Evolutionary conservation across 2,329 filamentous ascomycete species (phyloP).

Genomic region (Aureobasidium sp.): DNA sequence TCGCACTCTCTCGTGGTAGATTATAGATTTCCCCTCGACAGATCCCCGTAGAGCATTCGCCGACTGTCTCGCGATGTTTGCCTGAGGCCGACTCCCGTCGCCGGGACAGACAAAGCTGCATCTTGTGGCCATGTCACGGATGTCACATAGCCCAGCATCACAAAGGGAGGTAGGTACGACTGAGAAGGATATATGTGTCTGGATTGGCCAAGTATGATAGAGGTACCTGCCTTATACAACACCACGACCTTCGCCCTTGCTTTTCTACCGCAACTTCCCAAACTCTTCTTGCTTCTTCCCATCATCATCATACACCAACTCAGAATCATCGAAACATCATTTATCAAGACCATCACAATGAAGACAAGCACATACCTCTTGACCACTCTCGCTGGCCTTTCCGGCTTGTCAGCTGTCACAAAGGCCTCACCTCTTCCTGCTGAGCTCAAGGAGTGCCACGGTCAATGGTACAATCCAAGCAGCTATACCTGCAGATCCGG

Average conservation of each 20-base stretch:
- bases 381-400: background rate
- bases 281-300: background rate
- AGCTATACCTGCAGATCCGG: constrained; percentile 18
- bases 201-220: constrained; percentile 1
- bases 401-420: background rate
- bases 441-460: constrained; percentile 12
- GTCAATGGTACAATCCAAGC: constrained; percentile 15
- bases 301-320: background rate
- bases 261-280: background rate
- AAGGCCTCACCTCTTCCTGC: background rate
- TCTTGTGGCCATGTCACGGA: background rate
- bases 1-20: too few relatives aligned
- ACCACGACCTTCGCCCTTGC: background rate
- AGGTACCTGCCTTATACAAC: background rate
- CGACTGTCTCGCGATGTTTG: too few relatives aligned
- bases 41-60: too few relatives aligned
- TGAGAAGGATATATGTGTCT: background rate
- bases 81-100: too few relatives aligned
- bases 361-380: background rate
- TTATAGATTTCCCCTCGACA: too few relatives aligned
- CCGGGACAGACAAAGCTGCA: background rate
- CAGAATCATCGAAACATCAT: background rate
- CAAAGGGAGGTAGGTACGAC: background rate
- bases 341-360: constrained; percentile 4
- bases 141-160: background rate